A percentile compares a stretch with the other conserved stretches of the same genome.
phyloP scores from a whole-genome alignment of 2,329 filamentous ascomycete species.

The Sporothrix globosa region DNA sequence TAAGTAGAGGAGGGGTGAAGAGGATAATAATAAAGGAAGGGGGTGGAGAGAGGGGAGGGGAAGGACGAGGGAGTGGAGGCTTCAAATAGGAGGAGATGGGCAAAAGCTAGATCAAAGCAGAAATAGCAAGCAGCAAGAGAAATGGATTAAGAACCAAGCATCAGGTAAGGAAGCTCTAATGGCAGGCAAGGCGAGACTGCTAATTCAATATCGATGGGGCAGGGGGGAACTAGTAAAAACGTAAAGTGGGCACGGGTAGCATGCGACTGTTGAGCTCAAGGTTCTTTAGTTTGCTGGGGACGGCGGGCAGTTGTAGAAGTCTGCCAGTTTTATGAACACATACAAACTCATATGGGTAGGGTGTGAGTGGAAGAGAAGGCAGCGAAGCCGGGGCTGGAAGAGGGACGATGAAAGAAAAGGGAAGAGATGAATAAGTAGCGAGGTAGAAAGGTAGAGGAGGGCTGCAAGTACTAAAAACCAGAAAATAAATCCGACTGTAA shows the following conservation, averaged over 20 bases:
- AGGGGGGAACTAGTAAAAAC: constrained; percentile 42
- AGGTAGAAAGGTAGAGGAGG: not conserved
- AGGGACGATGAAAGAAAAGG: not conserved
- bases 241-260: constrained; percentile 52
- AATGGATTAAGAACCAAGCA: constrained; percentile 14
- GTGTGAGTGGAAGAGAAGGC: not conserved
- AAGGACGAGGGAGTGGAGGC: constrained; percentile 6
- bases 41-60: constrained; percentile 4
- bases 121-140: not conserved
- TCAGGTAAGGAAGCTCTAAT: constrained; percentile 13
- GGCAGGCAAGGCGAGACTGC: constrained; percentile 35
- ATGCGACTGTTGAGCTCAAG: constrained; percentile 48
- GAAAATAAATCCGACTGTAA: constrained; percentile 18
- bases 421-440: constrained; percentile 29
- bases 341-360: constrained; percentile 5
- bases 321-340: constrained; percentile 33
- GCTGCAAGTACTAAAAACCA: not conserved
- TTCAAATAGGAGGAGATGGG: constrained; percentile 18
- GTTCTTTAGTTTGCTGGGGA: constrained; percentile 41
- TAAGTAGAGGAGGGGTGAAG: constrained; percentile 1
- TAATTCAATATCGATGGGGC: constrained; percentile 45
- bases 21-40: not conserved
- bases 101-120: constrained; percentile 6
- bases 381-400: not conserved
- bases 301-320: constrained; percentile 48